Evolutionary conservation across 1,139 yeast species (phyloP), one percentile per base, ranked within the genome.

Genomic region (Sugiyamaella neomexicana): DNA sequence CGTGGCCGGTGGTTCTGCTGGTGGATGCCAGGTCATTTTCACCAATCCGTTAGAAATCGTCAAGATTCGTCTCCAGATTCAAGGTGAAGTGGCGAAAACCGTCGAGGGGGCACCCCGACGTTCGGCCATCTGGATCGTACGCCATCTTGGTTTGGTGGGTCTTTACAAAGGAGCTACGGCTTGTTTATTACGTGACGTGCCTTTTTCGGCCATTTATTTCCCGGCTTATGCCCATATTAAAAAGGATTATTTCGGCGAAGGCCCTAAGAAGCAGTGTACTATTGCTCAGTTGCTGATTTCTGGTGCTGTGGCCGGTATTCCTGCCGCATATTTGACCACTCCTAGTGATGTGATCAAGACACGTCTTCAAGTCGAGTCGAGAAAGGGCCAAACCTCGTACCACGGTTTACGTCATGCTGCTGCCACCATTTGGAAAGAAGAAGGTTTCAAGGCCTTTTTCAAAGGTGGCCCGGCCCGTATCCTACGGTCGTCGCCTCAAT

Each of bases 341-440:
- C 98, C 98, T 1, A 91, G 90, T 62, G 98, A 91, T 78, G 99
- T 93, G 52, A 88, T 93, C 65, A 93, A 93, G 75, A 93, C 99
- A 6, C 85, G 98, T 72, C 77, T 93, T 61, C 99, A 93, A 75
- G 85, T 90, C 62, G 96, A 86, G 68, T 79, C 89, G 12, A 83
- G 86, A 63, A 75, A 80, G 55, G 91, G 91, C 53, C 96, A 89
- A 66, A 79, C 88, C 31, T 80, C 80, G 52, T 93, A 93, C 73
- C 77, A 71, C 34, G 95, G 95, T 56, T 84, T 93, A 57, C 66
- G 76, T 38, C 91, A 90, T 71, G 95, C 97, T 29, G 87, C 86
- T 48, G 72, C 73, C 43, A 81, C 88, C 8, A 90, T 93, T 55
- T 70, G 84, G 63, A 80, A 74, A 64, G 96, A 89, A 69, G 99